A percentile compares a stretch with the other conserved stretches of the same genome.
These are phyloP conservation scores for Botryobasidium botryosum DNA, from an alignment of 768 basidiomycete genomes.

Conservation along the genomic window DNA sequence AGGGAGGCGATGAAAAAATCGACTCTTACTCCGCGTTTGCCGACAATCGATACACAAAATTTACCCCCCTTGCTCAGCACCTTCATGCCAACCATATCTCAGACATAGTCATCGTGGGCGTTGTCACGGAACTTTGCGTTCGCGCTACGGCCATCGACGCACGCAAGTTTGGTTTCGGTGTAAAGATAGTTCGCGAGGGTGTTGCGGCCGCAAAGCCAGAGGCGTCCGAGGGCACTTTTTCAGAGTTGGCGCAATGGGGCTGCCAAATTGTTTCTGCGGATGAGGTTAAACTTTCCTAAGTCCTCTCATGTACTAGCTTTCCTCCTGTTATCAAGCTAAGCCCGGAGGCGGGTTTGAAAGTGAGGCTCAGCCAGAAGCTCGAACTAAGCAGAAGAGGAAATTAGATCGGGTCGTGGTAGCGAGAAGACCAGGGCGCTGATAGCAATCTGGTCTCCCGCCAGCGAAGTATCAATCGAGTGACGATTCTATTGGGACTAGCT, in stretches of 20 bases:
- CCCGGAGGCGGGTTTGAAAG: too few relatives aligned
- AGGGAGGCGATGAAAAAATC: conserved; percentile 37
- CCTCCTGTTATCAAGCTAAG: too few relatives aligned
- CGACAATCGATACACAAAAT: conserved; percentile 33
- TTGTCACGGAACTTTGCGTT: conserved; percentile 73
- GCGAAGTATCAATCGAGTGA: too few relatives aligned
- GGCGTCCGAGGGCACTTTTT: neutral
- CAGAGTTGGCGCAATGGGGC: conserved; percentile 6
- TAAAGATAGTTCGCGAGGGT: conserved; percentile 14
- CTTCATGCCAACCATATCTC: conserved; percentile 30
- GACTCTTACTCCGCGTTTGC: conserved; percentile 75
- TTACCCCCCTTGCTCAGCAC: conserved; percentile 31
- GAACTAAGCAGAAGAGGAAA: too few relatives aligned
- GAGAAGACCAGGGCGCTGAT: too few relatives aligned
- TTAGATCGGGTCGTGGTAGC: too few relatives aligned
- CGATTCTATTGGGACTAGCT: too few relatives aligned
- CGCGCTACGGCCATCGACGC: conserved; percentile 40
- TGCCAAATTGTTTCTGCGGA: neutral
- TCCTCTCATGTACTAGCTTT: too few relatives aligned
- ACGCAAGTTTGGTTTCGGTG: conserved; percentile 29
- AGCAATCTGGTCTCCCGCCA: too few relatives aligned
- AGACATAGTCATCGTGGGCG: conserved; percentile 43
- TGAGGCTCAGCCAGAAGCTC: too few relatives aligned
- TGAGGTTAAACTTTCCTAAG: too few relatives aligned
- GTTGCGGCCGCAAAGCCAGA: conserved; percentile 25